phyloP scores from a whole-genome alignment of 495 filamentous ascomycete species.

The Penicillium flavigenum region DNA sequence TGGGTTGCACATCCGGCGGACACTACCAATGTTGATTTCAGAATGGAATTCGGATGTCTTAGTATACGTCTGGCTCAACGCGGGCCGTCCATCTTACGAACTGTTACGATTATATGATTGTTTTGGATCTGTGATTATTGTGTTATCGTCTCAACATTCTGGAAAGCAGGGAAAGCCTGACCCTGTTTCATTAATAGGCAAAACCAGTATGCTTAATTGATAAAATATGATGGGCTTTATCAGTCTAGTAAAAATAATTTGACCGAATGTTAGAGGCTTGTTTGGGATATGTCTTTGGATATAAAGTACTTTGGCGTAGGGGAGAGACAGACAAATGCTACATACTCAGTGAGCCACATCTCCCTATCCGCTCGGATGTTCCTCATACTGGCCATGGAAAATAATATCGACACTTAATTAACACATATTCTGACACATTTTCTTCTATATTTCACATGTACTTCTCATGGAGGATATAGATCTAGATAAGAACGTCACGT shows the following conservation, averaged over 20 bases:
- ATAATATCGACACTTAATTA: neutral
- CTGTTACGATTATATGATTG: slow-evolving; percentile 8
- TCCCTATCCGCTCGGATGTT: neutral
- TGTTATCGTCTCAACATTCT: neutral
- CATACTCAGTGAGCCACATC: neutral
- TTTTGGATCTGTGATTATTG: neutral
- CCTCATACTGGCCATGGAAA: neutral
- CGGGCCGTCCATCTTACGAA: neutral
- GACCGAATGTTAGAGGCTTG: neutral
- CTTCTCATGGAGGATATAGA: slow-evolving; percentile 2
- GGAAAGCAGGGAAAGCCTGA: neutral
- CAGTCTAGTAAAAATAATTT: neutral
- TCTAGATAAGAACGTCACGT: slow-evolving; percentile 44
- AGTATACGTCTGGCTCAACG: neutral
- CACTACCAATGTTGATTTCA: no score
- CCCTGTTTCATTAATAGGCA: neutral
- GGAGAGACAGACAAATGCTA: neutral
- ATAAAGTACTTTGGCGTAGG: neutral
- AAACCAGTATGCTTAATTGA: neutral
- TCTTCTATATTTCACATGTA: neutral
- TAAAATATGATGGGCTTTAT: neutral
- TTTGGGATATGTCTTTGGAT: no score
- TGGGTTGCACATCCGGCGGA: no score
- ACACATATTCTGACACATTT: neutral
- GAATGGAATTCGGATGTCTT: neutral